These are phyloP conservation scores for Pleodorina starrii DNA, from an alignment of 139 green algal genomes.

Conservation along the genomic window DNA sequence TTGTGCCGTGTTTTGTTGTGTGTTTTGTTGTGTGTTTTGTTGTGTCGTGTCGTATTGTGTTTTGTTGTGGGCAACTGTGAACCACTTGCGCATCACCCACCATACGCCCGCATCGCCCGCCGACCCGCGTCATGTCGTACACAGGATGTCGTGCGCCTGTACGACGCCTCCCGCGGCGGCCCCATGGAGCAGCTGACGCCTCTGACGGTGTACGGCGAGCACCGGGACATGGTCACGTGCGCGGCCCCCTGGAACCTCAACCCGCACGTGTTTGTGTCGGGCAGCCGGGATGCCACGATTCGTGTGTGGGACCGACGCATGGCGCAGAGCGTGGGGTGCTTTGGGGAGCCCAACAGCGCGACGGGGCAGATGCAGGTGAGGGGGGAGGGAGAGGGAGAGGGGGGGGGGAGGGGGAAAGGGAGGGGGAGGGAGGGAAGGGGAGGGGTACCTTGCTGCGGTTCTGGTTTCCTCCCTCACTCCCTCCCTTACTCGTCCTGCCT, in stretches of 20 bases:
- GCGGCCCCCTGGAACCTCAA: slow-evolving; percentile 37
- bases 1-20: no score
- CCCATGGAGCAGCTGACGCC: slow-evolving; percentile 9
- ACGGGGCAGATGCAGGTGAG: neutral
- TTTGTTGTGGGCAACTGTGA: no score
- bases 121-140: no score
- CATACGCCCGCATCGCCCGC: no score
- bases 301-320: slow-evolving; percentile 68
- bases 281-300: slow-evolving; percentile 63
- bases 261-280: slow-evolving; percentile 68
- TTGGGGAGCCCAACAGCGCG: neutral
- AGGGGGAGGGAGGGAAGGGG: neutral
- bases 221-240: slow-evolving; percentile 69
- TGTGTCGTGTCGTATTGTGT: no score
- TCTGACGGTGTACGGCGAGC: slow-evolving; percentile 16
- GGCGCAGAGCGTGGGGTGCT: slow-evolving; percentile 44
- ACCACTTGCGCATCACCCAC: no score
- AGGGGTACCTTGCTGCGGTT: no score
- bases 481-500: no score
- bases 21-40: no score
- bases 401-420: neutral
- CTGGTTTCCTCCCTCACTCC: no score
- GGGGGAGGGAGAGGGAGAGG: neutral
- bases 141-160: slow-evolving; percentile 45
- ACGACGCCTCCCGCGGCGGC: slow-evolving; percentile 27